Evolutionary conservation across 2,329 filamentous ascomycete genomes (phyloP), one percentile per base, ranked within the genome.

Genomic region (Botryotinia globosa): DNA sequence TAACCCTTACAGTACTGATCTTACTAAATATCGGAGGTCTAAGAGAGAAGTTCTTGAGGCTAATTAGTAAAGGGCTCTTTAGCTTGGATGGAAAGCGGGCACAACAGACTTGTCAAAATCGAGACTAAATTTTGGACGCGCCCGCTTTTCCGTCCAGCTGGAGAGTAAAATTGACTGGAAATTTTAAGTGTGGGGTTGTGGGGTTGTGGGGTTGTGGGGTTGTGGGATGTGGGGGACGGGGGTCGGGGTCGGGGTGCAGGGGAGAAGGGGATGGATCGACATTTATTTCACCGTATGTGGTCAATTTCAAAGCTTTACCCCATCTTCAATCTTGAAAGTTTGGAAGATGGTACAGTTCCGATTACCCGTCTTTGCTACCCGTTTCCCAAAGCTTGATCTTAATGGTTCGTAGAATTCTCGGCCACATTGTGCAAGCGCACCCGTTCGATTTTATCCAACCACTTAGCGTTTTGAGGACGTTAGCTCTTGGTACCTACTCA

Each of bases 191-290:
- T 18, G 59, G 59, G 14, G 25, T 62, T 54, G 37, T 62, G 59
- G 59, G n/a, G n/a, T n/a, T n/a, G n/a, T n/a, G n/a, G n/a, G n/a
- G 25, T 62, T 54, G 37, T 62, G 59, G 59, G 59, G 37, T 62
- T 56, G 59, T 62, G 59, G 59, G 59, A 22, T n/a, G 20, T 10
- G 20, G 44, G 45, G 59, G 25, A 29, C 25, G 25, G 59, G 16
- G 37, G 37, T 20, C 25, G 25, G 59, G 16, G 37, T 10, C 37
- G 37, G 37, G 37, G 37, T 2, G 37, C 37, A 39, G 18, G 14
- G 59, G 59, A 10, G 39, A 16, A 42, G 12, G 39, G 34, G 37
- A 25, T n/a, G n/a, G 22, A n/a, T 29, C 37, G 16, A 14, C 22
- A 42, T 39, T 29, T 29, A 7, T 42, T 29, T 29, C 51, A 63